Percentiles rank a stretch among this genome's conserved stretches.
Conservation (phyloP, 331 rosid genomes). For the Erythrophleum ivorense region DNA sequence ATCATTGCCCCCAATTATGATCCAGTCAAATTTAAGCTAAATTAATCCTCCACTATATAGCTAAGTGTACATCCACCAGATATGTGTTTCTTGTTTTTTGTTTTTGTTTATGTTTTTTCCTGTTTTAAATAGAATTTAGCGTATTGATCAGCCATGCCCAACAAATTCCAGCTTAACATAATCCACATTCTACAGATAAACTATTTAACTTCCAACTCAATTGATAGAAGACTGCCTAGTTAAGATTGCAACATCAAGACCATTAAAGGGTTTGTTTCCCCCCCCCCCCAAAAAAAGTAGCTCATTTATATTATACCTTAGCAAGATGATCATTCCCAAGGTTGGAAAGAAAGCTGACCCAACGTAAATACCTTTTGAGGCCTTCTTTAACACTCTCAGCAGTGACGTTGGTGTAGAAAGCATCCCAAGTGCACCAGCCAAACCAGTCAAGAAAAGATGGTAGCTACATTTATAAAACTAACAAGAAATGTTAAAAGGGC, state of each 20-base stretch:
- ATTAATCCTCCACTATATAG: background rate
- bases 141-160: background rate
- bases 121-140: background rate
- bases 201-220: background rate
- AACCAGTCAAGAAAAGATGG: constrained; percentile 64
- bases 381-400: too few relatives aligned
- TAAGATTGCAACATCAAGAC: background rate
- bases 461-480: constrained; percentile 48
- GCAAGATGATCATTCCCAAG: background rate
- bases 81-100: background rate
- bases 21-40: background rate
- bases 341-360: background rate
- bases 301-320: background rate
- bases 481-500: constrained; percentile 35
- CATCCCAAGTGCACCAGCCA: background rate
- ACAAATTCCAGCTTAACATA: background rate
- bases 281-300: too few relatives aligned
- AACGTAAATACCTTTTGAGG: too few relatives aligned
- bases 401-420: too few relatives aligned
- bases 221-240: background rate
- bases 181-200: background rate
- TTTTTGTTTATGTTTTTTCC: too few relatives aligned
- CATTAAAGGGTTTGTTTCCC: background rate
- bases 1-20: background rate
- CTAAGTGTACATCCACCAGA: background rate